These are phyloP conservation scores for Auricularia cornea DNA, from an alignment of 768 basidiomycete species.

Conservation along the genomic window DNA sequence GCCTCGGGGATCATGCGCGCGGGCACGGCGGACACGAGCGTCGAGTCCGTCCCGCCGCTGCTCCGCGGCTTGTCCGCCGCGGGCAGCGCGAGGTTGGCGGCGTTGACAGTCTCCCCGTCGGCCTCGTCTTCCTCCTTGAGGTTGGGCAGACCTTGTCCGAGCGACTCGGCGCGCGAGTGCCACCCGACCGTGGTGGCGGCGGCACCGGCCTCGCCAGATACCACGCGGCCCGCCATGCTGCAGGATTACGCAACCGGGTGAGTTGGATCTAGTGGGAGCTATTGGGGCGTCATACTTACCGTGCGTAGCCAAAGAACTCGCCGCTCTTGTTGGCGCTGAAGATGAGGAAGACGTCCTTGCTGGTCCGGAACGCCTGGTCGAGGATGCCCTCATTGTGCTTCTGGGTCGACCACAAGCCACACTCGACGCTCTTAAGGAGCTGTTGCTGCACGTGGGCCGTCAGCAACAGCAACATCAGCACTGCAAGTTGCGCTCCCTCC, in stretches of 20 bases:
- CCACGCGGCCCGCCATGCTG: conserved; percentile 67
- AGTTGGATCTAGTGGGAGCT: too few species aligned
- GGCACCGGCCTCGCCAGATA: conserved; percentile 10
- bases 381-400: conserved; percentile 84
- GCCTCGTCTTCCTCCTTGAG: not conserved
- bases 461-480: too few species aligned
- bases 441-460: conserved; percentile 56
- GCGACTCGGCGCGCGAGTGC: not conserved
- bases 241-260: not conserved
- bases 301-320: conserved; percentile 90
- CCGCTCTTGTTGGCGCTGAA: conserved; percentile 93
- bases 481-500: conserved; percentile 10
- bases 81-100: not conserved
- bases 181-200: not conserved
- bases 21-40: not conserved
- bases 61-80: not conserved
- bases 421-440: conserved; percentile 50
- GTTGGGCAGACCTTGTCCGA: not conserved
- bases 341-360: conserved; percentile 77
- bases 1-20: conserved; percentile 13
- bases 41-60: not conserved
- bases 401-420: conserved; percentile 87
- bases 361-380: conserved; percentile 90
- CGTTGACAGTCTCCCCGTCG: not conserved
- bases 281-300: conserved; percentile 34